Conservation (phyloP, 1,284 basidiomycete species). For the Sanghuangporus baumii region DNA sequence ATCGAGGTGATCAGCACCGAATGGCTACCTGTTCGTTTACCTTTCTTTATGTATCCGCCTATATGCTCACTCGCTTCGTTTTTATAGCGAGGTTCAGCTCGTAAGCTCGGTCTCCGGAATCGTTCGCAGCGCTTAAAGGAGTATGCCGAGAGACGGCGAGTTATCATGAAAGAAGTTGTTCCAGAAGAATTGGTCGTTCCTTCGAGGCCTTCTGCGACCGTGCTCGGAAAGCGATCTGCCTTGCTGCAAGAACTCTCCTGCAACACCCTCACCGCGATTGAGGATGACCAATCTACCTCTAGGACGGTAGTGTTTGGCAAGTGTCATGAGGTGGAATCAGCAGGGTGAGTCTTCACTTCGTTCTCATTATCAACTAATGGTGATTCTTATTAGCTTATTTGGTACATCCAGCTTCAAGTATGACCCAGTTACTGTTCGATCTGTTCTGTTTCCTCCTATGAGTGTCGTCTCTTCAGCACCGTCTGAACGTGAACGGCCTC, state of each 20-base stretch:
- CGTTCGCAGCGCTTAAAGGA: conserved; percentile 60
- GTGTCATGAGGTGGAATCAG: conserved; percentile 18
- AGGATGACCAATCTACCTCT: conserved; percentile 30
- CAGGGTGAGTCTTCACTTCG: conserved; percentile 21
- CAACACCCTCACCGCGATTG: conserved; percentile 29
- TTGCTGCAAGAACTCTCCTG: conserved; percentile 4
- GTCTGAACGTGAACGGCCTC: not conserved
- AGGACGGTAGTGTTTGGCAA: conserved; percentile 29
- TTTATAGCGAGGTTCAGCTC: conserved; percentile 40
- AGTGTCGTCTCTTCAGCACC: not conserved
- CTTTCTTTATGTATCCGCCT: not conserved
- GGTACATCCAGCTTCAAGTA: conserved; percentile 48
- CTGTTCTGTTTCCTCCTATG: conserved; percentile 38
- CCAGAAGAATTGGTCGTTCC: not conserved
- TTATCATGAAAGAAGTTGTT: conserved; percentile 38
- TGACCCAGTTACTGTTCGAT: conserved; percentile 39
- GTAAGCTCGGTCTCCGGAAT: conserved; percentile 49
- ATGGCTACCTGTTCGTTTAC: conserved; percentile 50
- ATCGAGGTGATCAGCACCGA: conserved; percentile 60
- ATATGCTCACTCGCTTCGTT: conserved; percentile 9
- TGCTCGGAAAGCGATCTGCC: conserved; percentile 5
- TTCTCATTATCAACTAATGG: conserved; percentile 4
- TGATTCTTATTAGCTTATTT: conserved; percentile 1
- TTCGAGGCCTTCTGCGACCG: not conserved
- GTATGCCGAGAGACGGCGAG: conserved; percentile 53